A percentile compares a stretch with the other conserved stretches of the same genome.
These are phyloP conservation scores for Phaffomyces opuntiae DNA, from an alignment of 805 yeast genomes.

Conservation along the genomic window DNA sequence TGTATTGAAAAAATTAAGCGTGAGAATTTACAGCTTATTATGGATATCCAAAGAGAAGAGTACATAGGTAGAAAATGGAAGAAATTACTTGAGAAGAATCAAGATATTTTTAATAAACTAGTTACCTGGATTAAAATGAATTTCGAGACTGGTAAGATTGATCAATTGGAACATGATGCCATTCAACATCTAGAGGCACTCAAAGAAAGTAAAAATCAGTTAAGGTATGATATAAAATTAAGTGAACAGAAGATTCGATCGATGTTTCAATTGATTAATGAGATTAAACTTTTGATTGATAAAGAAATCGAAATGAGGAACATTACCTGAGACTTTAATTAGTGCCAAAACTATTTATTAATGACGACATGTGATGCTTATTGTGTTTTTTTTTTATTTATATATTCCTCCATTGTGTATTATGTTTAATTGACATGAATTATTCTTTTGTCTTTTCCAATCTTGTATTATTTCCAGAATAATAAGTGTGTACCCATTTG, in stretches of 20 bases:
- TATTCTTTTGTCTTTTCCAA: too few relatives aligned
- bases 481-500: background rate
- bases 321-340: background rate
- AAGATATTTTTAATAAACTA: slow-evolving; percentile 19
- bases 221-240: background rate
- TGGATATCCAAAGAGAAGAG: slow-evolving; percentile 29
- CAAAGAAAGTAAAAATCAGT: background rate
- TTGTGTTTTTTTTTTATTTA: background rate
- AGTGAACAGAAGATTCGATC: background rate
- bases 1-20: slow-evolving; percentile 17
- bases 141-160: background rate
- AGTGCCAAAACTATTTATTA: background rate
- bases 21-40: slow-evolving; percentile 22
- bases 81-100: slow-evolving; percentile 20
- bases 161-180: background rate
- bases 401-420: too few relatives aligned
- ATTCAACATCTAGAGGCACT: background rate
- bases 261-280: background rate
- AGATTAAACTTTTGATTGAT: background rate
- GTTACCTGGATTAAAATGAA: slow-evolving; percentile 5
- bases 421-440: background rate
- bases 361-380: background rate
- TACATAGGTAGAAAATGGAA: slow-evolving; percentile 23
- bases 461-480: background rate
- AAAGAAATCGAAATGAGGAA: background rate